Conservation (phyloP, 768 basidiomycete genomes). For the Tulasnella sp. region DNA sequence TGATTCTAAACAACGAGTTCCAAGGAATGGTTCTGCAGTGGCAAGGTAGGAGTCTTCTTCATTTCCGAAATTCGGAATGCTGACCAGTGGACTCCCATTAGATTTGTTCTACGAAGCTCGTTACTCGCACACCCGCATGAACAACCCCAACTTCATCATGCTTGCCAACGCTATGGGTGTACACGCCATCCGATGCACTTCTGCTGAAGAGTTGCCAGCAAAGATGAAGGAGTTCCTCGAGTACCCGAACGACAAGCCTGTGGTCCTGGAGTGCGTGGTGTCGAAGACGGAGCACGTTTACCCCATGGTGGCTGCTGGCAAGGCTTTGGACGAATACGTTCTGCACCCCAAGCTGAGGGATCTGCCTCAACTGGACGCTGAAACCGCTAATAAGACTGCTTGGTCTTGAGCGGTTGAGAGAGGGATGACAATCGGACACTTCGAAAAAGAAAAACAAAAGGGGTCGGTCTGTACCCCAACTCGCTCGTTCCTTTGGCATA, state of each 20-base stretch:
- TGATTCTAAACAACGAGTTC: slow-evolving; percentile 93
- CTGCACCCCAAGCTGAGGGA: slow-evolving; percentile 48
- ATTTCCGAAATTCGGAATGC: not conserved
- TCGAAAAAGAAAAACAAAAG: slow-evolving; percentile 5
- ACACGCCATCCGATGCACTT: slow-evolving; percentile 74
- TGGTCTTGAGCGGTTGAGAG: slow-evolving; percentile 7
- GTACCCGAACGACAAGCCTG: slow-evolving; percentile 78
- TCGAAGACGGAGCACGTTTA: slow-evolving; percentile 80
- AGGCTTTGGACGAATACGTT: slow-evolving; percentile 87
- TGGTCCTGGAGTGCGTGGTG: slow-evolving; percentile 86
- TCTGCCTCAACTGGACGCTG: slow-evolving; percentile 8
- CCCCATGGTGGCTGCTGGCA: slow-evolving; percentile 91
- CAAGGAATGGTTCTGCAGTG: slow-evolving; percentile 99
- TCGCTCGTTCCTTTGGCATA: not conserved
- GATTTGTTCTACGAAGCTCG: slow-evolving; percentile 95
- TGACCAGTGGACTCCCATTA: slow-evolving; percentile 22
- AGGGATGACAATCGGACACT: not conserved
- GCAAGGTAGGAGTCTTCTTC: slow-evolving; percentile 58
- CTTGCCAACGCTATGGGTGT: slow-evolving; percentile 88
- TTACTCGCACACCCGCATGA: slow-evolving; percentile 96
- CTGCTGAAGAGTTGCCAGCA: slow-evolving; percentile 65
- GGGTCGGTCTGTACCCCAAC: not conserved
- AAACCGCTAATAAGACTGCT: slow-evolving; percentile 8
- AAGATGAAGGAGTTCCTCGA: slow-evolving; percentile 99
- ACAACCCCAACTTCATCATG: slow-evolving; percentile 88